phyloP scores from a whole-genome alignment of 306 rosid genomes.

The Medicago arabica region DNA sequence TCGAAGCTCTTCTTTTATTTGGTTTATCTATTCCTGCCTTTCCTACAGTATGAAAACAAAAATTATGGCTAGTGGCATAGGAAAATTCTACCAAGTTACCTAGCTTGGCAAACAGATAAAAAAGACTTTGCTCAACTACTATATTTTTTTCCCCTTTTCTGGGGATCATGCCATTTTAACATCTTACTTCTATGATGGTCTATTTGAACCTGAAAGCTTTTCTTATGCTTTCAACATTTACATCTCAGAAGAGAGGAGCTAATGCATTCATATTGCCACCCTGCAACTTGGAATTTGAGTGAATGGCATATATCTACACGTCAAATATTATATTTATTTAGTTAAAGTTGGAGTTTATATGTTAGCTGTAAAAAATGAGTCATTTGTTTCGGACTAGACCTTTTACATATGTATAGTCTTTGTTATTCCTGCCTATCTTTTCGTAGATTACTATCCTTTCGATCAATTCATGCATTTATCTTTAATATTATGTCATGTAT shows the following conservation, averaged over 20 bases:
- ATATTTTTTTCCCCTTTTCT: not conserved
- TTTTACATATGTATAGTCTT: not conserved
- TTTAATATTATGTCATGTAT: not conserved
- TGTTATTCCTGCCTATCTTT: conserved; percentile 29
- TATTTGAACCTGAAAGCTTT: conserved; percentile 21
- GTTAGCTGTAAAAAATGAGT: conserved; percentile 4
- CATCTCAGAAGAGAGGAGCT: conserved; percentile 25
- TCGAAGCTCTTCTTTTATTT: conserved; percentile 1
- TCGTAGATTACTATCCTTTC: conserved; percentile 18
- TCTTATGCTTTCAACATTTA: conserved; percentile 3
- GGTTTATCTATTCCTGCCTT: conserved; percentile 9
- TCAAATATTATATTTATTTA: conserved; percentile 1
- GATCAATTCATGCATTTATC: not conserved
- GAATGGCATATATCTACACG: not conserved
- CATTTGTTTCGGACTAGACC: conserved; percentile 23
- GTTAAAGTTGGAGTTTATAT: conserved; percentile 5
- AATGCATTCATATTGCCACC: conserved; percentile 15
- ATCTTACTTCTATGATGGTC: conserved; percentile 12
- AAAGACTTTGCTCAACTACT: conserved; percentile 13
- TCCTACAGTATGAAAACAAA: conserved; percentile 25
- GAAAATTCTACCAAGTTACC: conserved; percentile 1
- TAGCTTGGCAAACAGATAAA: not conserved
- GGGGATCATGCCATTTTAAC: conserved; percentile 17
- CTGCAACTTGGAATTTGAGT: conserved; percentile 6
- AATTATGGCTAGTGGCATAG: conserved; percentile 17